Percentiles rank a stretch among this genome's conserved stretches.
phyloP scores from a whole-genome alignment of 23 red algal species.

The Gracilaria gracilis region DNA sequence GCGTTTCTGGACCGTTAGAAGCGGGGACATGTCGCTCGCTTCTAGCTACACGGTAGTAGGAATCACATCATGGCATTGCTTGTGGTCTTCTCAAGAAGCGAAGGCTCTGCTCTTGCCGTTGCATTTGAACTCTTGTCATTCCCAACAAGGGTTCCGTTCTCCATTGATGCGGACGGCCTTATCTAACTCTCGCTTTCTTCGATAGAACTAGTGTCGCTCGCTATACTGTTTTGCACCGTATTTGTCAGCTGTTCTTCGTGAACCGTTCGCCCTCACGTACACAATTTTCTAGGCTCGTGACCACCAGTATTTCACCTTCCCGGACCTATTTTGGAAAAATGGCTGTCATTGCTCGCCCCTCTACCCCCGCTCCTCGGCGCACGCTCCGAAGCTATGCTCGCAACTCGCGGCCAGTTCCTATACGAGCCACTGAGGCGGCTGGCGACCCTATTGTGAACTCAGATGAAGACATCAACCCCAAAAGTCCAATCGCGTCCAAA shows the following conservation, averaged over 20 bases:
- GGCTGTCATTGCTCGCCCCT: not conserved
- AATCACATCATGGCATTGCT: not conserved
- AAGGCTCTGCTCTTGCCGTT: not conserved
- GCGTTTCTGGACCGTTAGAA: not conserved
- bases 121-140: no score
- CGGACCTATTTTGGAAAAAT: conserved; percentile 37
- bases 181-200: no score
- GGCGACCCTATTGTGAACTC: conserved; percentile 22
- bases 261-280: not conserved
- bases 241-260: not conserved
- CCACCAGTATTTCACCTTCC: not conserved
- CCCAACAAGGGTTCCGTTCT: no score
- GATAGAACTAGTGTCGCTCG: not conserved
- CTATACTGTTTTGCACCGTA: not conserved
- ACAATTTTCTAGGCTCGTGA: conserved; percentile 15
- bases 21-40: not conserved
- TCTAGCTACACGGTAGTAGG: not conserved
- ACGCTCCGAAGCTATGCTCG: conserved; percentile 41
- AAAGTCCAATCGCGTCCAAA: not conserved
- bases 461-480: conserved; percentile 8
- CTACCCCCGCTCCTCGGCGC: not conserved
- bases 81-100: no score
- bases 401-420: not conserved
- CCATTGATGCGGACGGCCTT: no score
- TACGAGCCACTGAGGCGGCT: conserved; percentile 3